These are phyloP conservation scores for Talaromyces borbonicus DNA, from an alignment of 495 filamentous ascomycete genomes.

Conservation along the genomic window DNA sequence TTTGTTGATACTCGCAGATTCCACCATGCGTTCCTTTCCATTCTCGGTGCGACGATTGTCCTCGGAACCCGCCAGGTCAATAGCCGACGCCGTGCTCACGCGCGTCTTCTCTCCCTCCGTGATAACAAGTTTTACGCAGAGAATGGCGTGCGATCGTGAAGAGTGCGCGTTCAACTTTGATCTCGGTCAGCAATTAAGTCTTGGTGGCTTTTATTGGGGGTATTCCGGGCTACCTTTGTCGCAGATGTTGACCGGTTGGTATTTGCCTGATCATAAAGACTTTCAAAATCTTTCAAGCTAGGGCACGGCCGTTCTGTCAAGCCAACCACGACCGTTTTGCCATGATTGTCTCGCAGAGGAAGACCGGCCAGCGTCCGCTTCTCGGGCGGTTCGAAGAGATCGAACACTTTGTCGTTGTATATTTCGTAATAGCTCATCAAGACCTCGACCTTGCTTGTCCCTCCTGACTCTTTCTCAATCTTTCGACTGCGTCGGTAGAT, in stretches of 20 bases:
- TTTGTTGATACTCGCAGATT: slow-evolving; percentile 99
- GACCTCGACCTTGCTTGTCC: slow-evolving; percentile 63
- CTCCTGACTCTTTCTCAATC: slow-evolving; percentile 73
- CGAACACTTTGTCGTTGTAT: slow-evolving; percentile 93
- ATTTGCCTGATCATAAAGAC: slow-evolving; percentile 88
- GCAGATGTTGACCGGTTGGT: slow-evolving; percentile 83
- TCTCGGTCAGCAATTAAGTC: neutral
- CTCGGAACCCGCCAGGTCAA: slow-evolving; percentile 93
- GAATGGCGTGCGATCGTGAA: slow-evolving; percentile 84
- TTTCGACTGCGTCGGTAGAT: slow-evolving; percentile 82
- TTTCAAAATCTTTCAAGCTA: slow-evolving; percentile 86
- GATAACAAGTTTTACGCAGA: slow-evolving; percentile 80
- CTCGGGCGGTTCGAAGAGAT: slow-evolving; percentile 84
- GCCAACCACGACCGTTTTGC: slow-evolving; percentile 86
- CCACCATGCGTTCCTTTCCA: slow-evolving; percentile 82
- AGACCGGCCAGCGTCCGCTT: slow-evolving; percentile 79
- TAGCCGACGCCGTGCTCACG: slow-evolving; percentile 80
- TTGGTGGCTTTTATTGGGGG: neutral
- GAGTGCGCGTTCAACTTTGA: slow-evolving; percentile 79
- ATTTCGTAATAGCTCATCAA: slow-evolving; percentile 95
- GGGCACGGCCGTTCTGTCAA: slow-evolving; percentile 78
- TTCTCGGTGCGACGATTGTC: slow-evolving; percentile 94
- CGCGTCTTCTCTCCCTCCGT: slow-evolving; percentile 59
- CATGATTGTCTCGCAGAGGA: slow-evolving; percentile 78
- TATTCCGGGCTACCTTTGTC: slow-evolving; percentile 53